These are phyloP conservation scores for Leptomonas seymouri DNA, from an alignment of 208 protist genomes.

Conservation along the genomic window DNA sequence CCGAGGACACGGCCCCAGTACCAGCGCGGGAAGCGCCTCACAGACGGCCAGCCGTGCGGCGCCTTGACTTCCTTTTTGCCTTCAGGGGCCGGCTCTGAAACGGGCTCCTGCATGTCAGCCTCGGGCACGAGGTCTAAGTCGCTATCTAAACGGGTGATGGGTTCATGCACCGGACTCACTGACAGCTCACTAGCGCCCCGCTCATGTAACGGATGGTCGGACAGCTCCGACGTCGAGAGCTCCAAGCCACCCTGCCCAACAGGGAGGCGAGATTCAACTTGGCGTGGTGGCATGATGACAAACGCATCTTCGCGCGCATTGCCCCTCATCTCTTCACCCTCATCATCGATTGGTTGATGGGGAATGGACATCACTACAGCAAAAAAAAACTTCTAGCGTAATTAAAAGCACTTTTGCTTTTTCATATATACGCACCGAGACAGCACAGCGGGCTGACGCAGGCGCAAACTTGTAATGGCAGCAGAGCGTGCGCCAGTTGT, in stretches of 20 bases:
- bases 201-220: constrained; percentile 21
- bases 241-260: constrained; percentile 26
- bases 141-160: constrained; percentile 9
- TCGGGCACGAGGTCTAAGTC: neutral
- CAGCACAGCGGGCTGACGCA: too few relatives aligned
- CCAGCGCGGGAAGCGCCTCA: constrained; percentile 43
- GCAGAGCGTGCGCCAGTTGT: too few relatives aligned
- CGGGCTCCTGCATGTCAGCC: neutral
- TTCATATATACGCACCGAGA: too few relatives aligned
- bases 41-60: constrained; percentile 39
- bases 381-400: too few relatives aligned
- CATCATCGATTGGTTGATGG: neutral
- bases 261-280: constrained; percentile 26
- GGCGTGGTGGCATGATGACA: neutral
- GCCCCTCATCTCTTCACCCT: neutral
- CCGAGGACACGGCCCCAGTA: constrained; percentile 61
- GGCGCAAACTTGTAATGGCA: too few relatives aligned
- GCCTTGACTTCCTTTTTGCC: constrained; percentile 20
- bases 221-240: constrained; percentile 33
- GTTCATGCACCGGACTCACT: neutral
- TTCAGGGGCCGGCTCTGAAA: neutral
- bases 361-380: neutral
- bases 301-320: constrained; percentile 2
- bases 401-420: too few relatives aligned
- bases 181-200: constrained; percentile 1